Base-by-base conservation (phyloP, 208 protist species). In the Leishmania gerbilli region DNA sequence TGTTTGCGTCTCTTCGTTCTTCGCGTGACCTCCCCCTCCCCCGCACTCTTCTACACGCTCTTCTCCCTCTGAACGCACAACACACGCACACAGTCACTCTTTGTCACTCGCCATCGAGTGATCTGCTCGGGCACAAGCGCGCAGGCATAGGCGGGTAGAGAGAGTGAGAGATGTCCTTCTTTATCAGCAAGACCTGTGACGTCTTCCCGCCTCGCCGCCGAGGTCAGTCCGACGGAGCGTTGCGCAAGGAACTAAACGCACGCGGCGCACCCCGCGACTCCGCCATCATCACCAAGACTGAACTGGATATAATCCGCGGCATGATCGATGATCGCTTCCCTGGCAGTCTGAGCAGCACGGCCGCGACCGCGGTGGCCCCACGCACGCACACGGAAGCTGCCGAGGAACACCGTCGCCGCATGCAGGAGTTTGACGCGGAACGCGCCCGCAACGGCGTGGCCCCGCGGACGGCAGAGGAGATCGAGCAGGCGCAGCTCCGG, bases 401-500 rank as follows among this genome's bases (percentile, higher is more conserved):
- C 5, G 91, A 93, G 79, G 93, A 97, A 82, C 81, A 82, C 31
- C 95, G 95, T 79, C 85, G 80, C 2, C 82, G 85, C 31, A 98
- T 98, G 94, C 83, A 95, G 72, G 89, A 91, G 67, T 94, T 88
- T 76, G 95, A 98, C 42, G 92, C 95, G 68, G 89, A 92, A 79
- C 84, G 91, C 0, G 84, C 87, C 17, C 76, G 84, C 34, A 88
- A 90, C 72, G 92, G 85, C 34, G 81, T 60, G 47, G 74, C 62
- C 19, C 87, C 89, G 49, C 84, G 92, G 69, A 91, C 94, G 17
- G 88, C 93, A 2, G 95, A 98, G 53, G 92, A 98, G 42, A 81
- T 97, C 62, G 93, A 97, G 83, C 79, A 85, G 49, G 94, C 95
- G 85, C 89, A 94, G 84, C 83, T 90, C 84, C 88, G 88, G 0